Percentiles rank a stretch among this genome's conserved stretches.
Conservation (phyloP, 768 basidiomycete genomes). For the Erythrobasidium yunnanense region DNA sequence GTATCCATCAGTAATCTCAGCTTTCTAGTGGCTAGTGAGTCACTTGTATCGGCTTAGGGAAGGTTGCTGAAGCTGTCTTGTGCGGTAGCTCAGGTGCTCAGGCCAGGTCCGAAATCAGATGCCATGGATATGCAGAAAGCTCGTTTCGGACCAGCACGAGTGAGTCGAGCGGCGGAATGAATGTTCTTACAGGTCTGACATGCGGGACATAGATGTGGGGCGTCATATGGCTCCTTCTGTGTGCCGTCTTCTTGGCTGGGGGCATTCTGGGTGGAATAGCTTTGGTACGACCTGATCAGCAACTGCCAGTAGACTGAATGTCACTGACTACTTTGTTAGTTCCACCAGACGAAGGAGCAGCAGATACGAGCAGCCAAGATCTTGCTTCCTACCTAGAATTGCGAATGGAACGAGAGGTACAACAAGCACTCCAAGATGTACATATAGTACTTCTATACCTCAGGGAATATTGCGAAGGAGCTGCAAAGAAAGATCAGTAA, state of each 20-base stretch:
- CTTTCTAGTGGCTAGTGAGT: background rate
- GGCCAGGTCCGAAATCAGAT: background rate
- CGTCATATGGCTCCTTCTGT: background rate
- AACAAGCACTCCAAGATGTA: background rate
- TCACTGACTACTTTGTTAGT: background rate
- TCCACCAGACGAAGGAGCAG: background rate
- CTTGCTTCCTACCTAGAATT: conserved; percentile 6
- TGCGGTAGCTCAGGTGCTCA: background rate
- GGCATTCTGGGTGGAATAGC: background rate
- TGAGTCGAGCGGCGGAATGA: background rate
- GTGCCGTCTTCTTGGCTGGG: background rate
- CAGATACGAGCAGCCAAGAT: background rate
- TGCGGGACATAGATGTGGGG: conserved; percentile 23
- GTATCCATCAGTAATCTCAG: background rate
- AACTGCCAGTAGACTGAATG: too few species aligned
- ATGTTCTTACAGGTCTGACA: background rate
- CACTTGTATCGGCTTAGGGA: background rate
- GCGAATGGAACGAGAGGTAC: background rate
- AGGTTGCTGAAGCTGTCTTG: background rate
- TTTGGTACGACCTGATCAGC: background rate
- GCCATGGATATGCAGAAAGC: background rate
- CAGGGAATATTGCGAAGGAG: too few species aligned
- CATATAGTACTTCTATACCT: too few species aligned
- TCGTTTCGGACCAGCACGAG: background rate
- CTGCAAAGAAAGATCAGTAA: too few species aligned